Conservation (phyloP, 805 yeast genomes). For the Candida quercuum region DNA sequence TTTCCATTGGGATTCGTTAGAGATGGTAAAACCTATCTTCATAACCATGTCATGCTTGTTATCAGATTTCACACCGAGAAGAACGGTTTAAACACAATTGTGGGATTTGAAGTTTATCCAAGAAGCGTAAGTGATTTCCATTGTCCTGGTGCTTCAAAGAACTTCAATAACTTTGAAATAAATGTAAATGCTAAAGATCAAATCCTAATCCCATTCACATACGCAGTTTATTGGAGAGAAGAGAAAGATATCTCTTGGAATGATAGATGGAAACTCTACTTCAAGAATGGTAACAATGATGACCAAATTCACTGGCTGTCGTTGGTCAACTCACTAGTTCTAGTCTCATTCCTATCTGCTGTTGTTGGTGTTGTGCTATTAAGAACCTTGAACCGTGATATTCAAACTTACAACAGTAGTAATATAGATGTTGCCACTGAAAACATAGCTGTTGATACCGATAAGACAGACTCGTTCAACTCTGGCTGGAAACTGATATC, state of each 20-base stretch:
- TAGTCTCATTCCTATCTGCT: constrained; percentile 55
- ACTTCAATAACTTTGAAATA: constrained; percentile 52
- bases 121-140: constrained; percentile 60
- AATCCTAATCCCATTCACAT: constrained; percentile 67
- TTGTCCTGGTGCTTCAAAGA: constrained; percentile 72
- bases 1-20: constrained; percentile 75
- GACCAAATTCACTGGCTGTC: constrained; percentile 74
- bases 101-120: constrained; percentile 89
- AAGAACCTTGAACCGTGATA: constrained; percentile 48
- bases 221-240: constrained; percentile 86
- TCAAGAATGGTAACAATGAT: constrained; percentile 45
- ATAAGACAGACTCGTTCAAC: constrained; percentile 22
- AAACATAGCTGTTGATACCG: constrained; percentile 20
- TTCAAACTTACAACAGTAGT: constrained; percentile 29
- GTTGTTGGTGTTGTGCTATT: constrained; percentile 61
- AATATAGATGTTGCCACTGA: constrained; percentile 19
- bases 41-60: constrained; percentile 80
- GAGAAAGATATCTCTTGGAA: constrained; percentile 61
- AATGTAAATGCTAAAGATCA: constrained; percentile 34
- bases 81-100: constrained; percentile 51
- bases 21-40: constrained; percentile 53
- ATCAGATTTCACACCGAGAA: constrained; percentile 59
- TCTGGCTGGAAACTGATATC: constrained; percentile 51
- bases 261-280: constrained; percentile 70
- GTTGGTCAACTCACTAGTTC: constrained; percentile 61